Conservation (phyloP, 2,329 filamentous ascomycete species). For the Botryotinia globosa region DNA sequence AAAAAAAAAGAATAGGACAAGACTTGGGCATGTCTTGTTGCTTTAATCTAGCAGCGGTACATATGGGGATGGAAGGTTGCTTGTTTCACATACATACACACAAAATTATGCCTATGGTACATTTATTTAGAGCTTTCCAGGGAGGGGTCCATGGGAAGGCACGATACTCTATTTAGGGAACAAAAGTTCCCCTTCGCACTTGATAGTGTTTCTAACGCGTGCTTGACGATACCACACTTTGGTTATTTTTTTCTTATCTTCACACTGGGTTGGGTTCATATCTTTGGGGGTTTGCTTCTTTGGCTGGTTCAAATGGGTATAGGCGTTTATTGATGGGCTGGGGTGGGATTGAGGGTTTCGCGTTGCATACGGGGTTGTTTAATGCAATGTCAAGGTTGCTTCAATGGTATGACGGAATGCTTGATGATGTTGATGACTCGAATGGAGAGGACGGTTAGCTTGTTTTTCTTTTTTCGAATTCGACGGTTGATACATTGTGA, state of each 20-base stretch:
- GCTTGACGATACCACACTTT: neutral
- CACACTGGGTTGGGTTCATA: neutral
- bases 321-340: neutral
- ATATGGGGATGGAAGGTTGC: neutral
- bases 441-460: neutral
- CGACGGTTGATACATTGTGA: neutral
- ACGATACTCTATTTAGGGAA: neutral
- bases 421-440: neutral
- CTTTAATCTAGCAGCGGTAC: neutral
- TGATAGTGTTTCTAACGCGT: neutral
- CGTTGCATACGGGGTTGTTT: neutral
- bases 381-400: neutral
- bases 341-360: neutral
- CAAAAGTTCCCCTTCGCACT: neutral
- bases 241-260: neutral
- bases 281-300: neutral
- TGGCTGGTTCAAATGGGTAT: neutral
- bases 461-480: neutral
- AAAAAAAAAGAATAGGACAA: neutral
- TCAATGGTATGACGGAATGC: neutral
- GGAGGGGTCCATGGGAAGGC: neutral
- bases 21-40: conserved; percentile 7
- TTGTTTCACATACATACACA: conserved; percentile 1
- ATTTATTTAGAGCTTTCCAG: neutral
- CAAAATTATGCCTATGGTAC: neutral